Conservation (phyloP, 306 rosid genomes). For the Quercus mongolica region DNA sequence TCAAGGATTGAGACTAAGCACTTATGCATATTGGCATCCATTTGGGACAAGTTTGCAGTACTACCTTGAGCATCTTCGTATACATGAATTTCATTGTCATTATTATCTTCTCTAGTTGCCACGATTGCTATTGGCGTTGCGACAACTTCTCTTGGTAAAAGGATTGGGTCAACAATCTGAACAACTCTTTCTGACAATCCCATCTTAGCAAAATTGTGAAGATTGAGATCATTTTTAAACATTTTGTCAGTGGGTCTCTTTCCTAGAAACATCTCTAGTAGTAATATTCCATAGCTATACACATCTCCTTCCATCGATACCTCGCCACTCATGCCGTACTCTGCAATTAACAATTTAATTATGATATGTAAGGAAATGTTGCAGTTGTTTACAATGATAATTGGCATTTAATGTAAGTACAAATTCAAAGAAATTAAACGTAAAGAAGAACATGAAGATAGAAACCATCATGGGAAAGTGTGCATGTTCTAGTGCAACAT, state of each 20-base stretch:
- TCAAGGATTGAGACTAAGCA: constrained; percentile 22
- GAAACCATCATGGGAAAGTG: no score
- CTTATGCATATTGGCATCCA: background rate
- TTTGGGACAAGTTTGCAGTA: background rate
- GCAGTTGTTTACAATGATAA: no score
- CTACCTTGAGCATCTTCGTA: background rate
- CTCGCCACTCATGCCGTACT: constrained; percentile 25
- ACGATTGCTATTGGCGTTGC: background rate
- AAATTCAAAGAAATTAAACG: no score
- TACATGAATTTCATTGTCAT: background rate
- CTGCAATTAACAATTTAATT: constrained; percentile 3
- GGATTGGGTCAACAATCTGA: constrained; percentile 28
- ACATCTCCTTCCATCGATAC: constrained; percentile 31
- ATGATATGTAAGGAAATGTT: background rate
- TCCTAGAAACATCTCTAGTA: constrained; percentile 22
- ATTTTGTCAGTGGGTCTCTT: constrained; percentile 32
- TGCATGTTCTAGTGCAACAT: no score
- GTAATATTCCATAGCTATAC: constrained; percentile 38
- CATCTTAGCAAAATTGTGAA: constrained; percentile 15
- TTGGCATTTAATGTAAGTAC: no score
- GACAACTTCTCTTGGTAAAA: constrained; percentile 16
- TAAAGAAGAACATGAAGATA: no score
- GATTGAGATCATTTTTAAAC: constrained; percentile 24
- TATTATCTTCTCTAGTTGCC: background rate
- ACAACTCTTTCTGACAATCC: constrained; percentile 18